A percentile compares a stretch with the other conserved stretches of the same genome.
These are phyloP conservation scores for Aspergillus fischeri DNA, from an alignment of 2,329 filamentous ascomycete genomes.

Conservation along the genomic window DNA sequence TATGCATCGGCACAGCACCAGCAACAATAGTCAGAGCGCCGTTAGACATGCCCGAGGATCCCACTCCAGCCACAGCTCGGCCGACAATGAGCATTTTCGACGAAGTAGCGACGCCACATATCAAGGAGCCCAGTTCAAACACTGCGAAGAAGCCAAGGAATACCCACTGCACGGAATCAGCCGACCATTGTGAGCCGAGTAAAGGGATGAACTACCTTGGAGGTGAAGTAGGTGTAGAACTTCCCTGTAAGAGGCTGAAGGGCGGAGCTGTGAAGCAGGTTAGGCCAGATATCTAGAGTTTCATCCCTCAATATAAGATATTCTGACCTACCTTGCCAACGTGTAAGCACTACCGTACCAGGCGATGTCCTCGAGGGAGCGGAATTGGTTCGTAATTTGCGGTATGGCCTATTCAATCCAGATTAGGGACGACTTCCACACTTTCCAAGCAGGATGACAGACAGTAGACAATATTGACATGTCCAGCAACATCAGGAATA, in stretches of 20 bases:
- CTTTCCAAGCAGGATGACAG: background rate
- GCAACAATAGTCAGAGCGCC: slow-evolving; percentile 25
- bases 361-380: slow-evolving; percentile 31
- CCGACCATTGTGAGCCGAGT: background rate
- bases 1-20: slow-evolving; percentile 20
- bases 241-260: slow-evolving; percentile 4
- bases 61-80: slow-evolving; percentile 26
- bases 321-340: slow-evolving; percentile 30
- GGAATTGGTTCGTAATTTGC: slow-evolving; percentile 43
- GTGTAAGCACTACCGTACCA: slow-evolving; percentile 40
- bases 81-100: slow-evolving; percentile 29
- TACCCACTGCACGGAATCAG: slow-evolving; percentile 13
- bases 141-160: slow-evolving; percentile 24
- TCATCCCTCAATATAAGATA: too few species aligned
- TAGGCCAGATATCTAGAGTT: background rate
- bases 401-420: slow-evolving; percentile 38
- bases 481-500: slow-evolving; percentile 50
- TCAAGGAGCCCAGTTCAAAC: slow-evolving; percentile 26
- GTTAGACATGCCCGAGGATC: slow-evolving; percentile 23
- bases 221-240: slow-evolving; percentile 11
- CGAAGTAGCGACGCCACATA: slow-evolving; percentile 24
- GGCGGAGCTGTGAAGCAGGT: slow-evolving; percentile 2
- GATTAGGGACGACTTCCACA: background rate
- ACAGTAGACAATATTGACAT: slow-evolving; percentile 53
- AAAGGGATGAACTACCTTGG: slow-evolving; percentile 21